Percentiles rank a stretch among this genome's conserved stretches.
phyloP scores from a whole-genome alignment of 129 eudicot species.

The Pulicaria dysenterica region DNA sequence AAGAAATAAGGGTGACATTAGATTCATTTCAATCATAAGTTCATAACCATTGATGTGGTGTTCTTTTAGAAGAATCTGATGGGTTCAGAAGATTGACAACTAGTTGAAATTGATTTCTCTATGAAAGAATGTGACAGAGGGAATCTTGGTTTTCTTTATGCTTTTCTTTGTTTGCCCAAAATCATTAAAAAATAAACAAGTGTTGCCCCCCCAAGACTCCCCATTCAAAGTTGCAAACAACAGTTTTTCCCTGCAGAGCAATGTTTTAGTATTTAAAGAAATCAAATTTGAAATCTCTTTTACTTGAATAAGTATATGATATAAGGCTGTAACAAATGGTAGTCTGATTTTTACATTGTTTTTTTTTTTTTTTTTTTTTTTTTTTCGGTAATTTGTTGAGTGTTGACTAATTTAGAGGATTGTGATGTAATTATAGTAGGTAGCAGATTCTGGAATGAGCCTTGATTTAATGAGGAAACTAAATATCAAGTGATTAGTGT shows the following conservation, averaged over 20 bases:
- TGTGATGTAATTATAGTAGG: no score
- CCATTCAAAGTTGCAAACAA: constrained; percentile 12
- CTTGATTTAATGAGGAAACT: no score
- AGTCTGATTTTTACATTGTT: no score
- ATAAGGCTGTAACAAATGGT: not conserved
- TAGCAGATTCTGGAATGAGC: no score
- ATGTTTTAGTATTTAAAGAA: not conserved
- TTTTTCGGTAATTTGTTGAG: no score
- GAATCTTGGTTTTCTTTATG: constrained; percentile 56
- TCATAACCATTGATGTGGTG: constrained; percentile 54
- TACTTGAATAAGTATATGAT: not conserved
- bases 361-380: no score
- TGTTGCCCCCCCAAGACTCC: constrained; percentile 12
- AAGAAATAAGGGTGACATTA: no score
- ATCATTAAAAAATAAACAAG: constrained; percentile 22
- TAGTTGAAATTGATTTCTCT: constrained; percentile 26
- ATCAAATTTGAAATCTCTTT: not conserved
- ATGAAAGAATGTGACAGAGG: constrained; percentile 31
- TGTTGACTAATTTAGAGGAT: no score
- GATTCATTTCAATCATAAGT: constrained; percentile 39
- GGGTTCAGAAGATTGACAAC: constrained; percentile 54
- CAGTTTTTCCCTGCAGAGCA: not conserved
- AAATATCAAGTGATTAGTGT: no score
- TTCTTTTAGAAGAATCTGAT: constrained; percentile 54
- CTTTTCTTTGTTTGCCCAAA: constrained; percentile 49